Evolutionary conservation across 148 eudicot genomes (phyloP).

Genomic region (Silene conica): DNA sequence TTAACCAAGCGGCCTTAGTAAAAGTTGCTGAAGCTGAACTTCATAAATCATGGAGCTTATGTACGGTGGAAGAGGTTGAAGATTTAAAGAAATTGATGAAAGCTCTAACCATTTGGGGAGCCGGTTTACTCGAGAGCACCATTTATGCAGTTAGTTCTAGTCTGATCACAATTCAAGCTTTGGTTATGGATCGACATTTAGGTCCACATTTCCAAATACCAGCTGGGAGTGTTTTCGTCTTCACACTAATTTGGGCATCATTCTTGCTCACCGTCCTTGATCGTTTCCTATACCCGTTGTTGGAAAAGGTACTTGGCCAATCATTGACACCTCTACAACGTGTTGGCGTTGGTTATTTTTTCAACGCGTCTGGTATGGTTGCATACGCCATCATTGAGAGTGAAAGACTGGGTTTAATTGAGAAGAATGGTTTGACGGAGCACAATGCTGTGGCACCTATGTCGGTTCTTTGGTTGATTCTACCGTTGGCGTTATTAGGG

Average conservation of each 20-base stretch:
- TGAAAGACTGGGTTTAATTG: constrained; percentile 24
- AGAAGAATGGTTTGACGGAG: not conserved
- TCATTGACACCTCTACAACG: constrained; percentile 27
- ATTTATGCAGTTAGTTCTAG: constrained; percentile 42
- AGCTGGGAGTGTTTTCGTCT: constrained; percentile 30
- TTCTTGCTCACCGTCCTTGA: constrained; percentile 32
- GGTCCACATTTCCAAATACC: constrained; percentile 30
- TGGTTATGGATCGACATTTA: constrained; percentile 34
- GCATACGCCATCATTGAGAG: constrained; percentile 35
- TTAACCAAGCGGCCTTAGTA: constrained; percentile 35
- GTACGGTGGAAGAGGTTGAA: constrained; percentile 41
- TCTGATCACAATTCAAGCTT: constrained; percentile 51
- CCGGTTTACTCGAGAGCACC: constrained; percentile 42
- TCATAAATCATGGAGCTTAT: constrained; percentile 36
- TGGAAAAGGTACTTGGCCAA: constrained; percentile 22
- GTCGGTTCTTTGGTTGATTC: constrained; percentile 22
- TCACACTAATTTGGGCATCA: constrained; percentile 29
- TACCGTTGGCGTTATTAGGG: constrained; percentile 26
- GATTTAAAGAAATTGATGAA: constrained; percentile 43
- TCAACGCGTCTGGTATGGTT: constrained; percentile 26
- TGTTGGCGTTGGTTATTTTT: constrained; percentile 35
- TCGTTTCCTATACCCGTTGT: constrained; percentile 27
- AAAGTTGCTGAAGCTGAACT: not conserved
- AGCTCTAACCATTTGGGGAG: constrained; percentile 47
- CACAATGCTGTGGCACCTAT: constrained; percentile 7